Conservation (phyloP, 2,329 filamentous ascomycete genomes). For the Hypoxylon sp. region DNA sequence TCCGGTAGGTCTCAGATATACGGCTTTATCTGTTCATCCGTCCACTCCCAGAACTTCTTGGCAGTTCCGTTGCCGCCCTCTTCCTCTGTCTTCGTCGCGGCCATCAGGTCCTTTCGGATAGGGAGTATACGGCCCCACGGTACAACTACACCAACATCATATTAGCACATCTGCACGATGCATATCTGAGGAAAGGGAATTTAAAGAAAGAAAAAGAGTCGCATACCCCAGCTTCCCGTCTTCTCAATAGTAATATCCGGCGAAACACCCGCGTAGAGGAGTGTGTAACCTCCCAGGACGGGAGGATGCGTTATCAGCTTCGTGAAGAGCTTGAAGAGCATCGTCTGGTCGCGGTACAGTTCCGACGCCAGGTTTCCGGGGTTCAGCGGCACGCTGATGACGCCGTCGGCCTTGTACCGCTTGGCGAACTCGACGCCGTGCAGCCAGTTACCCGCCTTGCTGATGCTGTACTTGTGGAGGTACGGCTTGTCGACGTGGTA, state of each 20-base stretch:
- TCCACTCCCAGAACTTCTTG: constrained; percentile 55
- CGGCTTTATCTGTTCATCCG: constrained; percentile 49
- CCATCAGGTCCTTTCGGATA: constrained; percentile 46
- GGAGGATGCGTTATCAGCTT: constrained; percentile 26
- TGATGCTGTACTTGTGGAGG: constrained; percentile 33
- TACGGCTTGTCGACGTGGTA: constrained; percentile 26
- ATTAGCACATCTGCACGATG: neutral
- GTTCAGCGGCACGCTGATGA: constrained; percentile 39
- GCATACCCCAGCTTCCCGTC: constrained; percentile 40
- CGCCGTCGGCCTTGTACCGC: constrained; percentile 35
- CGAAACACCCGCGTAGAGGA: constrained; percentile 51
- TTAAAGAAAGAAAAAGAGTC: neutral
- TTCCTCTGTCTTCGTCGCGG: constrained; percentile 40
- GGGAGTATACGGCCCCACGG: constrained; percentile 54
- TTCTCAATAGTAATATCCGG: constrained; percentile 48
- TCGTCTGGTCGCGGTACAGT: constrained; percentile 32
- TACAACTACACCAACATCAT: constrained; percentile 43
- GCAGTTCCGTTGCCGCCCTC: constrained; percentile 50
- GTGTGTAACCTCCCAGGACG: constrained; percentile 50
- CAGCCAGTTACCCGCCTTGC: constrained; percentile 38
- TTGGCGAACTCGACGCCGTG: constrained; percentile 39
- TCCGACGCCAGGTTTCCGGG: constrained; percentile 43
- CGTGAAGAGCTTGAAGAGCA: constrained; percentile 12
- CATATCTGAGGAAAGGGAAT: no score
- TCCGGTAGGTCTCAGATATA: constrained; percentile 29